Evolutionary conservation across 306 rosid species (phyloP).

Genomic region (Cucurbita moschata): DNA sequence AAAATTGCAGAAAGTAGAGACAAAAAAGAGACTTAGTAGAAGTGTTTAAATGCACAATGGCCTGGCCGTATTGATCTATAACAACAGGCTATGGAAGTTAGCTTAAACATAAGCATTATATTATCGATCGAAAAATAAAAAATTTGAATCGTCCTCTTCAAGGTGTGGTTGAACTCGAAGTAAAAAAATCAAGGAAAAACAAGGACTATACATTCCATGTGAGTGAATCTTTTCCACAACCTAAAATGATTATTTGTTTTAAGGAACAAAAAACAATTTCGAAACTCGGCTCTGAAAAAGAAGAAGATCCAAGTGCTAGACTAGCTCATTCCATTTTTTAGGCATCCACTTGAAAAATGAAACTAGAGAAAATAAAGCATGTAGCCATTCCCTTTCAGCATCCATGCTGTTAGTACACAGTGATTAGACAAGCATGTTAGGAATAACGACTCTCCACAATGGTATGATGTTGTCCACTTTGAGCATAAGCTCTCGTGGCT

Average conservation of each 20-base stretch:
- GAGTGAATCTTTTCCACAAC: neutral
- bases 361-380: neutral
- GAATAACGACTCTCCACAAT: too few species aligned
- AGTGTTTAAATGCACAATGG: neutral
- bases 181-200: neutral
- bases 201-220: neutral
- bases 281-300: neutral
- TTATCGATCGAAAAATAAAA: neutral
- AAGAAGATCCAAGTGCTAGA: neutral
- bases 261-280: neutral
- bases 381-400: neutral
- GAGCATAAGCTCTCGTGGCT: too few species aligned
- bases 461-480: too few species aligned
- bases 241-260: neutral
- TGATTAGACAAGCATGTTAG: neutral
- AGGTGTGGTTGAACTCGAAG: neutral
- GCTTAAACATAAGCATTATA: neutral
- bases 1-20: conserved; percentile 15
- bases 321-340: neutral
- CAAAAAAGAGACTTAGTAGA: neutral
- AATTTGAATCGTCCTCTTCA: neutral
- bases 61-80: neutral
- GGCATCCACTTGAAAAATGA: neutral
- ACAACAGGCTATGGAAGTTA: neutral
- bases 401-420: neutral